Base-by-base conservation (phyloP, 2,329 filamentous ascomycete genomes). In the Stylonectria norvegica region DNA sequence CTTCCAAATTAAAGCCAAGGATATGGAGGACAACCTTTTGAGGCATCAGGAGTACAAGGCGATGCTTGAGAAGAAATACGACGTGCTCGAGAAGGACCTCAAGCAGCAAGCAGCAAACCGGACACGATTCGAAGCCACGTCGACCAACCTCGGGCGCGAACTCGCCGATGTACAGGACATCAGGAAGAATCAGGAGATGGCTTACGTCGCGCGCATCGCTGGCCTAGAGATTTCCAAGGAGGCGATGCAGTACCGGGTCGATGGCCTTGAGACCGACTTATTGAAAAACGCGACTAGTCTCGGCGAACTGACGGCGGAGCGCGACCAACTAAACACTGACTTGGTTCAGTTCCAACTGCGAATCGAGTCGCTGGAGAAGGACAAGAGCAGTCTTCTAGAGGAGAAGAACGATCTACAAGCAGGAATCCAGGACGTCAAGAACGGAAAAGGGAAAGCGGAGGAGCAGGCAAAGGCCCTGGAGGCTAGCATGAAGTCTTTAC, bases 201-300 rank as follows among this genome's bases (percentile, higher is more conserved):
- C 56, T 9, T 58, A 56, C 5, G 47, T 40, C 18, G 54, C 56
- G 7, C 56, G 50, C 9, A 50, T 58, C 7, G 48, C 56, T 2
- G 50, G 47, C 4, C 46, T 58, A 20, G 56, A 58, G 34, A 57
- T 58, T 20, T 57, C 56, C 8, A 49, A 57, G 34, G 56, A 58
- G 36, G 49, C 56, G 1, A 37, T 57, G 38, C 46, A 57, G 27
- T 52, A 56, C 46, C 52, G 54, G 1, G 43, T 52, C 18, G 45
- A 43, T 15, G 48, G 49, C 7, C 50, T 58, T 23, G 50, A 58
- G 31, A 35, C 35, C 6, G 56, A 58, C 15, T 45, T 58, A 5
- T 23, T 56, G 3, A 45, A 55, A 2, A 56, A 49, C 30, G 38
- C 56, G 4, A 50, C 47, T 17, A 51, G 56, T 29, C 41, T 55